Base-by-base conservation (phyloP, 306 rosid species). In the Pachyrhizus erosus region DNA sequence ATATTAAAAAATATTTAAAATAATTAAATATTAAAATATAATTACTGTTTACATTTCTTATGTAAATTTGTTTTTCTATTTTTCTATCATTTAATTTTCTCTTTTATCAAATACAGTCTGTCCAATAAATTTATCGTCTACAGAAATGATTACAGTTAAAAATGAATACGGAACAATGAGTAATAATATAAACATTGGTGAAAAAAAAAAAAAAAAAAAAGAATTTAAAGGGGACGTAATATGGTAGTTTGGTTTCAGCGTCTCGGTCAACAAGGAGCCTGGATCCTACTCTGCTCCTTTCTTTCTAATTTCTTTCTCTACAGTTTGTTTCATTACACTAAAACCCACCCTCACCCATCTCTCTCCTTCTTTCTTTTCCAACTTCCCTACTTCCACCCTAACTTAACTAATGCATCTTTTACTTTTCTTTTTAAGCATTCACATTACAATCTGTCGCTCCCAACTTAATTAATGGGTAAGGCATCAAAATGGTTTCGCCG, bases 401-500 rank as follows among this genome's bases (percentile, higher is more conserved):
- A n/a, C n/a, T n/a, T n/a, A n/a, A n/a, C n/a, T n/a, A 43, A 84
- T 84, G 90, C 70, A 55, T 27, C 80, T n/a, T n/a, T n/a, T n/a
- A n/a, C n/a, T n/a, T n/a, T n/a, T n/a, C n/a, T n/a, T n/a, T n/a
- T n/a, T n/a, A n/a, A n/a, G n/a, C n/a, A n/a, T n/a, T n/a, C n/a
- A n/a, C n/a, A n/a, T n/a, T n/a, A n/a, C n/a, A n/a, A n/a, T n/a
- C n/a, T n/a, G n/a, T n/a, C n/a, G n/a, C n/a, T n/a, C n/a, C 5
- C 0, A 65, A 39, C 20, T 37, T 21, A 54, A 93, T 91, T 96
- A 45, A 94, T 94, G 98, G 97, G 96, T 13, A 94, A 84, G 82
- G 96, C 97, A 20, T 82, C 95, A 0, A 89, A 86, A 73, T 94
- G 97, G 97, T 91, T 94, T 42, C 92, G 97, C 27, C 86, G 84